phyloP scores from a whole-genome alignment of 345 rosid genomes.

The Mangifera indica region DNA sequence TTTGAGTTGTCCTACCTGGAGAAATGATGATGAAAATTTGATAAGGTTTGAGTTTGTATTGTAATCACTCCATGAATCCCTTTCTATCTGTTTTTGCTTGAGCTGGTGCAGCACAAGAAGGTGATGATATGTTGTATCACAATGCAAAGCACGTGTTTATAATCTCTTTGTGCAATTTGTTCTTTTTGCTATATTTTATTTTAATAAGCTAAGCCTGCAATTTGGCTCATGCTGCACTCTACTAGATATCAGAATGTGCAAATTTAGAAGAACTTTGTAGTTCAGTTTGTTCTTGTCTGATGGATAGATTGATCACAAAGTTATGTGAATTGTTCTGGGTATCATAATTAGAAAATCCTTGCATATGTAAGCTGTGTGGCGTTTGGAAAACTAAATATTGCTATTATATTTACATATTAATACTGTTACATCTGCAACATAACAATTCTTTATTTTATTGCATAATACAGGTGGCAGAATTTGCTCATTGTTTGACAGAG shows the following conservation, averaged over 20 bases:
- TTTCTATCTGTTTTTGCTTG: too few species aligned
- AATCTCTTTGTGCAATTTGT: not conserved
- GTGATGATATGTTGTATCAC: too few species aligned
- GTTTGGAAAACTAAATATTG: not conserved
- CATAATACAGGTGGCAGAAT: conserved; percentile 71
- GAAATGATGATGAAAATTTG: too few species aligned
- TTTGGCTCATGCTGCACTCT: not conserved
- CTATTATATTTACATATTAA: too few species aligned
- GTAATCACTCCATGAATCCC: too few species aligned
- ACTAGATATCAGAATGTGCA: not conserved
- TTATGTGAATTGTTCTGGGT: not conserved
- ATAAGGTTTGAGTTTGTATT: too few species aligned
- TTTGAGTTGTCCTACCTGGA: too few species aligned
- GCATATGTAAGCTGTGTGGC: not conserved
- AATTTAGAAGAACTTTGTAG: not conserved
- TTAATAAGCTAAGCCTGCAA: not conserved
- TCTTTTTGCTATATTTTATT: not conserved
- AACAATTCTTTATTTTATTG: not conserved
- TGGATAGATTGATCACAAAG: not conserved
- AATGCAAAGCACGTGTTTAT: not conserved
- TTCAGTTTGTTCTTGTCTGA: not conserved
- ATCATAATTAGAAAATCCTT: not conserved
- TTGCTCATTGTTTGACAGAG: conserved; percentile 79
- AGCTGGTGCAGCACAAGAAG: too few species aligned
- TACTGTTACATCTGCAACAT: not conserved